Base-by-base conservation (phyloP, 805 yeast genomes). In the Candida sanyiensis region DNA sequence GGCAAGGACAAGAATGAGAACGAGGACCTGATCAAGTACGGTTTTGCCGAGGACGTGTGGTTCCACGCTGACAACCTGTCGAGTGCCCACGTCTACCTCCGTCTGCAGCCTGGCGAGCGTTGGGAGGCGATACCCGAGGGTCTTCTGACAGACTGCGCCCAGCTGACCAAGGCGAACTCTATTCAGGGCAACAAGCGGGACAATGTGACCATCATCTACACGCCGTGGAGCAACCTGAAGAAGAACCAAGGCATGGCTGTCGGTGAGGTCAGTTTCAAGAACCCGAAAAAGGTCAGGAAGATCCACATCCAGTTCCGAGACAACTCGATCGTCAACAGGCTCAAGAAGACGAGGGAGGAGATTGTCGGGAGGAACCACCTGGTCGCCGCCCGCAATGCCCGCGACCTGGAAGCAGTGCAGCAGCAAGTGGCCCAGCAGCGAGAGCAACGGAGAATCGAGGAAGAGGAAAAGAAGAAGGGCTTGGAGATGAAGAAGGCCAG, bases 1-100 rank as follows among this genome's bases (percentile, higher is more conserved):
- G 94, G 94, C 4, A 77, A 72, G 51, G 84, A 85, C 56, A 83
- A 82, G 57, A 66, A 69, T 37, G 94, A 85, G 60, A 84, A 77
- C 48, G 82, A 75, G 48, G 58, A 63, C 18, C 56, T 78, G 37
- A 73, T 84, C 40, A 77, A 75, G 53, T 71, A 75, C 49, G 84
- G 89, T 1, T 70, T 73, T 44, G 77, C 76, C 19, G 73, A 72
- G 42, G 80, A 83, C 54, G 62, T 82, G 4, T 84, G 94, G 90
- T 84, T 85, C 52, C 94, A 83, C 57, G 87, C 81, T 7, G 89
- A 82, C 48, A 80, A 79, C 47, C 65, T 76, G 34, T 79, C 87
- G 4, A 78, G 87, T 31, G 93, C 89, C 0, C 95, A 85, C 55
- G 70, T 85, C 8, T 85, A 85, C 50, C 61, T 83, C 20, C 71